Percentiles rank a stretch among this genome's conserved stretches.
These are phyloP conservation scores for Punctularia strigosozonata DNA, from an alignment of 768 basidiomycete genomes.

Conservation along the genomic window DNA sequence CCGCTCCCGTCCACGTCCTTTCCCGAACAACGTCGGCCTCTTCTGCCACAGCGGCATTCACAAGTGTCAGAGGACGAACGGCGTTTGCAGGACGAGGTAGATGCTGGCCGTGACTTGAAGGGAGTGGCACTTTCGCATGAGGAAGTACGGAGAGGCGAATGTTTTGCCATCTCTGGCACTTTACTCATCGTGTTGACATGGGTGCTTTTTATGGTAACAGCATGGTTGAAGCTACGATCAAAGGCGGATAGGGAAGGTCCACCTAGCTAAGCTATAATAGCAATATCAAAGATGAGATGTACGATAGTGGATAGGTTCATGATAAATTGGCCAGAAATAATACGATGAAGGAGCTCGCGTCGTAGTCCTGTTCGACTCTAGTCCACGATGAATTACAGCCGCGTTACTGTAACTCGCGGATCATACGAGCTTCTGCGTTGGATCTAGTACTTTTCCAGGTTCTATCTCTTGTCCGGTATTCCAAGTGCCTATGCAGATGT, in stretches of 20 bases:
- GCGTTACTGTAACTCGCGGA: too few relatives aligned
- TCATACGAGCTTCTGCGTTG: not conserved
- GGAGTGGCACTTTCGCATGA: constrained; percentile 7
- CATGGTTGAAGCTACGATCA: constrained; percentile 42
- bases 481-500: constrained; percentile 2
- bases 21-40: too few relatives aligned
- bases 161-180: constrained; percentile 33
- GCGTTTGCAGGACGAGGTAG: constrained; percentile 11
- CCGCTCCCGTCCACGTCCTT: too few relatives aligned
- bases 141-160: constrained; percentile 35
- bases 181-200: constrained; percentile 40
- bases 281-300: too few relatives aligned
- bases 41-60: too few relatives aligned
- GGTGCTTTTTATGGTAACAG: constrained; percentile 53
- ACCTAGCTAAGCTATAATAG: too few relatives aligned
- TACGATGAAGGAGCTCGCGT: too few relatives aligned
- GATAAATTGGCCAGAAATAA: too few relatives aligned
- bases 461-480: constrained; percentile 3
- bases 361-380: too few relatives aligned
- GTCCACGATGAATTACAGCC: too few relatives aligned
- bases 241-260: constrained; percentile 20
- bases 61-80: too few relatives aligned
- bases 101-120: constrained; percentile 11
- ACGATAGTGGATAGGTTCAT: too few relatives aligned
- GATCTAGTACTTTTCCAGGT: not conserved